A percentile compares a stretch with the other conserved stretches of the same genome.
phyloP scores from a whole-genome alignment of 2,329 filamentous ascomycete genomes.

The Raffaelea arxii region DNA sequence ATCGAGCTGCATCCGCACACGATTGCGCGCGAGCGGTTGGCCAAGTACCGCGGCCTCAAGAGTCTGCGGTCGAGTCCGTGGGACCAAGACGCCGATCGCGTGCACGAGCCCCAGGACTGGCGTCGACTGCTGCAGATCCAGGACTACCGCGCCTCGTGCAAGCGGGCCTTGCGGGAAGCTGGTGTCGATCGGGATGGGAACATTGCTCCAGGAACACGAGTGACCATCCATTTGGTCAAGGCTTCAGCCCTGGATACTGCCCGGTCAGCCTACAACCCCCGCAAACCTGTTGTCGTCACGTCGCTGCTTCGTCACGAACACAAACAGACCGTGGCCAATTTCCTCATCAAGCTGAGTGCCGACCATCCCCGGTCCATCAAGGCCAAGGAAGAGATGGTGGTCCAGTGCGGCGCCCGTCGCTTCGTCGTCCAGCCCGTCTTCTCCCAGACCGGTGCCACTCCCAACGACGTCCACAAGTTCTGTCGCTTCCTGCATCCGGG shows the following conservation, averaged over 20 bases:
- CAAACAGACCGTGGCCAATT: conserved; percentile 83
- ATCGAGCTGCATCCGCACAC: conserved; percentile 88
- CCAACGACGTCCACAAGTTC: conserved; percentile 97
- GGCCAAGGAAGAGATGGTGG: conserved; percentile 83
- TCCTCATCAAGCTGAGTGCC: conserved; percentile 76
- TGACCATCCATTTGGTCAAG: conserved; percentile 61
- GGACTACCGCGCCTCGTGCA: conserved; percentile 82
- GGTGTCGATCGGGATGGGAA: conserved; percentile 89
- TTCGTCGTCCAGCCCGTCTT: conserved; percentile 85
- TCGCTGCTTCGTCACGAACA: conserved; percentile 90
- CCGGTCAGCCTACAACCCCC: conserved; percentile 38
- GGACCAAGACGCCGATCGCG: conserved; percentile 79
- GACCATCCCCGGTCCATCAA: conserved; percentile 69
- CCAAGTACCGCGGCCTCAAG: conserved; percentile 85
- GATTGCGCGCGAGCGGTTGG: conserved; percentile 72
- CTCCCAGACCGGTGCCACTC: conserved; percentile 79
- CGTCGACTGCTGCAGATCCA: conserved; percentile 71
- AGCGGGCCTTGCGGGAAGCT: conserved; percentile 67
- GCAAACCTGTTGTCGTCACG: conserved; percentile 63
- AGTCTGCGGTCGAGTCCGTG: conserved; percentile 79
- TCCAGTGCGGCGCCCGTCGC: conserved; percentile 82
- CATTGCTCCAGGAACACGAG: conserved; percentile 72
- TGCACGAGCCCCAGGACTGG: conserved; percentile 87
- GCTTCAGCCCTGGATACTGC: conserved; percentile 31
- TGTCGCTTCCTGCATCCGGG: conserved; percentile 87